These are phyloP conservation scores for Acanthamoeba sp. DNA, from an alignment of 208 protist genomes.

Conservation along the genomic window DNA sequence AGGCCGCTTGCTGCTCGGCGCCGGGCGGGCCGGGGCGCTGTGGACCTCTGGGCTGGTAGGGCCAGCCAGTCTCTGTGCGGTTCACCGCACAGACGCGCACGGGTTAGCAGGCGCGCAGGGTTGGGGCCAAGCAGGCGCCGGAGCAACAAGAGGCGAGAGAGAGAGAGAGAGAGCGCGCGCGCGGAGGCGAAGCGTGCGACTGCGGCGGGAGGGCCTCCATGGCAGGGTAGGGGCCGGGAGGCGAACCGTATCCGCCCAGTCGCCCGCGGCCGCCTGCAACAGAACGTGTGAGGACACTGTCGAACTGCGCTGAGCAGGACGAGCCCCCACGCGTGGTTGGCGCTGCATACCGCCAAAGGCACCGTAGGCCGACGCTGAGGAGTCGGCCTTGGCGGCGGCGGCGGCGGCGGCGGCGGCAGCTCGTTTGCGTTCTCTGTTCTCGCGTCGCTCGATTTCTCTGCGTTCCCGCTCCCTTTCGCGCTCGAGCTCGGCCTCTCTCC, in stretches of 20 bases:
- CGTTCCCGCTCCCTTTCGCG: background rate
- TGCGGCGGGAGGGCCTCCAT: background rate
- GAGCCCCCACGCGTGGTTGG: too few relatives aligned
- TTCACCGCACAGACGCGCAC: too few relatives aligned
- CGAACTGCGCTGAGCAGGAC: too few relatives aligned
- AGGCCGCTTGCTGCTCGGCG: too few relatives aligned
- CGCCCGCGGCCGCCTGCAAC: background rate
- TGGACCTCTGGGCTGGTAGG: too few relatives aligned
- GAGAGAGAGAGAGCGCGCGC: too few relatives aligned
- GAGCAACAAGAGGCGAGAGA: too few relatives aligned
- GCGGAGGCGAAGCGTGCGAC: background rate
- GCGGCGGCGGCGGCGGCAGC: background rate
- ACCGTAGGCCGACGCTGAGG: background rate
- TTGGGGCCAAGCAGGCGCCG: too few relatives aligned
- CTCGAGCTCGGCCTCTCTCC: background rate
- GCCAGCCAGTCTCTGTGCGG: too few relatives aligned
- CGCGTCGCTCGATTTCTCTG: background rate
- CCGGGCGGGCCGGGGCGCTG: too few relatives aligned
- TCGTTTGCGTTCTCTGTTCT: background rate
- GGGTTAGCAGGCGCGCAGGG: too few relatives aligned
- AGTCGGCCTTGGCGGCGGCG: background rate
- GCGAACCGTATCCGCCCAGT: background rate
- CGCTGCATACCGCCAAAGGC: background rate
- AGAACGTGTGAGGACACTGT: background rate
- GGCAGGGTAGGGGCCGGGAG: background rate